Evolutionary conservation across 192 early-diverging fungal genomes (phyloP).

Genomic region (Coemansia sp.): DNA sequence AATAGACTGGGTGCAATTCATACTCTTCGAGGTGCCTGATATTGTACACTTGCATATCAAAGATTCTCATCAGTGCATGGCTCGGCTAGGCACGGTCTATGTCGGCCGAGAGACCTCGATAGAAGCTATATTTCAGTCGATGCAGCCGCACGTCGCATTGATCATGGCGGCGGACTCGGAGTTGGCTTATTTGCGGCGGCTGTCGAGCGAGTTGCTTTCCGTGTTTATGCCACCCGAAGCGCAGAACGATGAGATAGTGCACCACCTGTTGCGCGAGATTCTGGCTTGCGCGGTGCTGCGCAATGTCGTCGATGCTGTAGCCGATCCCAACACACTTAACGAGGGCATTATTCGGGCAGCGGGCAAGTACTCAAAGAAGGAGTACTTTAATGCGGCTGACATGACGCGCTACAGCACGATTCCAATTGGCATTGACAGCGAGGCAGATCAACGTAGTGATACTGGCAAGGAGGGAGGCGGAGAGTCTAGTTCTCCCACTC

Average conservation of each 20-base stretch:
- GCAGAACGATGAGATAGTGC: conserved; percentile 42
- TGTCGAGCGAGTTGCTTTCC: conserved; percentile 36
- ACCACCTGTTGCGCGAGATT: conserved; percentile 50
- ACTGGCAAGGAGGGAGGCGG: not conserved
- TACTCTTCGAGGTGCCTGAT: conserved; percentile 46
- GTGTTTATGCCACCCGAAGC: conserved; percentile 53
- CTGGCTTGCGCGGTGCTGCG: conserved; percentile 55
- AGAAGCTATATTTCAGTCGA: conserved; percentile 50
- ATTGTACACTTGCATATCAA: conserved; percentile 48
- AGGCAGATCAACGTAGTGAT: not conserved
- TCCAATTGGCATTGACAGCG: conserved; percentile 40
- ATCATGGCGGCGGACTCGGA: conserved; percentile 50
- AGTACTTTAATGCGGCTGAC: conserved; percentile 47
- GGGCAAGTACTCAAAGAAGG: conserved; percentile 44
- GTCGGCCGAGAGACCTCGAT: conserved; percentile 45
- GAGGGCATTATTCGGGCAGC: conserved; percentile 45
- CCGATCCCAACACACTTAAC: conserved; percentile 50
- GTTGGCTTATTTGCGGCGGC: conserved; percentile 43
- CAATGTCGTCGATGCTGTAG: conserved; percentile 44
- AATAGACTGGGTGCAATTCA: conserved; percentile 49
- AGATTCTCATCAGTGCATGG: conserved; percentile 48
- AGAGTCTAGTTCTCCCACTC: conserved; percentile 8
- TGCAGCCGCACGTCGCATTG: conserved; percentile 55
- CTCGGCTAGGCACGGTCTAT: conserved; percentile 46
- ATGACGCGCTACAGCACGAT: conserved; percentile 48